Base-by-base conservation (phyloP, 2,329 filamentous ascomycete genomes). In the Aspergillus thermomutatus region DNA sequence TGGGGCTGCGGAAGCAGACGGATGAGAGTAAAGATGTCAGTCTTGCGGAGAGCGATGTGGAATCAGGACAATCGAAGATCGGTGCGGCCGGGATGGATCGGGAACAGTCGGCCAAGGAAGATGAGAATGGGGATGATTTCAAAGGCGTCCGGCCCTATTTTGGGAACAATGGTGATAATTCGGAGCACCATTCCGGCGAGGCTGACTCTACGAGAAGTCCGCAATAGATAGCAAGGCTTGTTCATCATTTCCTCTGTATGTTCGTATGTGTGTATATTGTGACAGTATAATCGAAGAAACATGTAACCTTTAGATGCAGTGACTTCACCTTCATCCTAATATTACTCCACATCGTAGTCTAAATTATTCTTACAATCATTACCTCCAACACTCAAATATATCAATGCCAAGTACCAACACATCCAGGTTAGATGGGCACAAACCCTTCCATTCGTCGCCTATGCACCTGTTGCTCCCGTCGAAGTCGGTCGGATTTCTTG, bases 21-120 rank as follows among this genome's bases (percentile, higher is more conserved):
- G 83, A 87, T 0, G 82, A 81, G 1, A 91, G 88, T 62, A 83
- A 81, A 1, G 80, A 85, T 53, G 79, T 91, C 17, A 92, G 89
- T 69, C 83, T 86, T 60, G 88, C 90, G 1, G 92, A 86, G 65
- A 93, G 89, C 67, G 73, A 90, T 21, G 70, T 61, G 60, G 76
- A 60, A 43, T 50, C 26, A 52, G 50, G 8, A 48, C 55, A 21
- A 56, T 63, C 53, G 43, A 54, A 48, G 50, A 61, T 67, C 2
- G 58, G 72, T 14, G 7, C 25, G 11, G 23, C 41, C 3, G 28
- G 40, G 41, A 26, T 48, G 21, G 27, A 43, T n/a, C 40, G 48
- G 62, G 21, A 49, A 3, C 63, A 53, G 34, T 68, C 58, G 21
- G 57, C 49, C 6, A 63, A 67, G 21, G 60, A 57, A 5, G 67